A percentile compares a stretch with the other conserved stretches of the same genome.
Conservation (phyloP, 2,329 filamentous ascomycete genomes). For the Graphilbum fragrans region DNA sequence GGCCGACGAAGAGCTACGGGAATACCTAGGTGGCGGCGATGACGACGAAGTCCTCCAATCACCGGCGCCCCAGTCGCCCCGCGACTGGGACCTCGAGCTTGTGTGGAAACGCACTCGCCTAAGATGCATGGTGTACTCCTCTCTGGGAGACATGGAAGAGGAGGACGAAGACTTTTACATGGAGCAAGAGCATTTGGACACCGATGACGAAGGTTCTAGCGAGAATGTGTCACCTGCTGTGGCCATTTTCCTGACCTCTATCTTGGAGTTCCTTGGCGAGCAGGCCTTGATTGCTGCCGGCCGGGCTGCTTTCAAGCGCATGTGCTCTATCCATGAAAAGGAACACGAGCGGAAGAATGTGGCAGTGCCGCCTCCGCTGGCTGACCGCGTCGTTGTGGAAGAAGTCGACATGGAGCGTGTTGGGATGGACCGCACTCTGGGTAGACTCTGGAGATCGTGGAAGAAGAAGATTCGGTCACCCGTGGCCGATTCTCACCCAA, state of each 20-base stretch:
- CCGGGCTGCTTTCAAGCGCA: conserved; percentile 65
- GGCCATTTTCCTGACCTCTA: conserved; percentile 90
- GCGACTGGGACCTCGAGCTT: conserved; percentile 78
- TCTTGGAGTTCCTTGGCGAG: conserved; percentile 89
- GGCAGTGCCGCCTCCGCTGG: conserved; percentile 28
- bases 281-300: conserved; percentile 79
- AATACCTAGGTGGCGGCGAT: conserved; percentile 71
- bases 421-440: conserved; percentile 77
- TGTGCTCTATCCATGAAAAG: conserved; percentile 45
- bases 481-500: conserved; percentile 28
- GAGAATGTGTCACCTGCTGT: conserved; percentile 77
- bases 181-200: conserved; percentile 62
- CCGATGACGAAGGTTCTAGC: conserved; percentile 43
- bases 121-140: conserved; percentile 96
- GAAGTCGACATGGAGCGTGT: conserved; percentile 89
- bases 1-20: conserved; percentile 44
- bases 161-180: conserved; percentile 90
- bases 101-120: conserved; percentile 90
- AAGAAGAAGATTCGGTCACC: conserved; percentile 67
- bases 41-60: conserved; percentile 57
- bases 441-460: conserved; percentile 89
- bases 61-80: conserved; percentile 35
- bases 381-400: conserved; percentile 67
- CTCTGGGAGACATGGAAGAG: conserved; percentile 92
- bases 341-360: conserved; percentile 29